Percentiles rank a stretch among this genome's conserved stretches.
Evolutionary conservation across 2,329 filamentous ascomycete species (phyloP).

Genomic region (Xylaria sp.): DNA sequence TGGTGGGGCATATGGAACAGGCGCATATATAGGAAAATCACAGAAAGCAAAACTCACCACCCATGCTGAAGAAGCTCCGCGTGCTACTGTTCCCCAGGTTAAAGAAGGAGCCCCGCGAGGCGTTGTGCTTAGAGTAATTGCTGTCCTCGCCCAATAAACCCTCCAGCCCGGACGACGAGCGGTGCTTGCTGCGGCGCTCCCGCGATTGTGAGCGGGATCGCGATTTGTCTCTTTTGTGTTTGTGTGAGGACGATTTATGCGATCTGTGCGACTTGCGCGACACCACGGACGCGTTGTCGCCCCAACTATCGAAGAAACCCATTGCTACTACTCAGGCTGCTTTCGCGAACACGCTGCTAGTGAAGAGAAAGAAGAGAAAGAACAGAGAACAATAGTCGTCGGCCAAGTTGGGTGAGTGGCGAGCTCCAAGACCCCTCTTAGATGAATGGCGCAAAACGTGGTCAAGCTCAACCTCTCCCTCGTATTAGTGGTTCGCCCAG

Average conservation of each 20-base stretch:
- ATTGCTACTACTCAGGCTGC: slow-evolving; percentile 32
- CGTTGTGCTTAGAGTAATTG: slow-evolving; percentile 44
- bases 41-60: slow-evolving; percentile 35
- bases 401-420: neutral
- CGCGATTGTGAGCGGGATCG: slow-evolving; percentile 40
- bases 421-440: neutral
- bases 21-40: neutral
- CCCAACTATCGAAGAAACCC: slow-evolving; percentile 50
- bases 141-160: slow-evolving; percentile 41
- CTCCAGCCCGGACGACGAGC: slow-evolving; percentile 39
- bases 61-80: slow-evolving; percentile 49
- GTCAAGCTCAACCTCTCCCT: neutral
- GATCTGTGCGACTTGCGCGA: slow-evolving; percentile 46
- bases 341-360: neutral
- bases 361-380: neutral
- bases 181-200: slow-evolving; percentile 47
- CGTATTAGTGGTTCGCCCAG: slow-evolving; percentile 1
- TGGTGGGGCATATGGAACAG: neutral
- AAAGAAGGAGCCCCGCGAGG: slow-evolving; percentile 47
- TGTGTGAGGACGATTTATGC: slow-evolving; percentile 44
- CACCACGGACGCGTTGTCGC: slow-evolving; percentile 49
- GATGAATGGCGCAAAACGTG: neutral
- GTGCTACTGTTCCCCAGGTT: slow-evolving; percentile 49
- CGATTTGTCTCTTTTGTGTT: slow-evolving; percentile 40
- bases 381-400: neutral